Evolutionary conservation across 1,284 basidiomycete genomes (phyloP).

Genomic region (Malassezia vespertilionis): DNA sequence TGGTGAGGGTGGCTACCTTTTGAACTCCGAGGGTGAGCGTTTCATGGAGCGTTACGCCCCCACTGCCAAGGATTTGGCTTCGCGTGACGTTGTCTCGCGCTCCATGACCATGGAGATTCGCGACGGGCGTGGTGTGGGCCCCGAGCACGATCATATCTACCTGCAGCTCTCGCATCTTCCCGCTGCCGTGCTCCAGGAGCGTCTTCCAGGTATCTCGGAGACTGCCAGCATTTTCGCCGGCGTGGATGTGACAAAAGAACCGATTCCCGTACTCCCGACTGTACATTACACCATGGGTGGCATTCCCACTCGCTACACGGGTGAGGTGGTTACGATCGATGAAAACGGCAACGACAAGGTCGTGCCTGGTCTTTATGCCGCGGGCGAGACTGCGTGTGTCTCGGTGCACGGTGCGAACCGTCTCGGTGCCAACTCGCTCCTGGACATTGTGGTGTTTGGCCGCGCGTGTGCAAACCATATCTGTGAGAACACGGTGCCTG

Average conservation of each 20-base stretch:
- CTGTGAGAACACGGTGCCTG: slow-evolving; percentile 75
- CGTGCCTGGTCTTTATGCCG: slow-evolving; percentile 94
- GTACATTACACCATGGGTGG: slow-evolving; percentile 66
- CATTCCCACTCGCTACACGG: slow-evolving; percentile 97
- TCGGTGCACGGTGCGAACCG: slow-evolving; percentile 99
- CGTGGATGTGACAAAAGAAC: slow-evolving; percentile 99
- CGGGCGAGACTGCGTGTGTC: slow-evolving; percentile 96
- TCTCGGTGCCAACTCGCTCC: slow-evolving; percentile 94
- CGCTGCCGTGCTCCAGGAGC: slow-evolving; percentile 87
- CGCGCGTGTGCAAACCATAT: slow-evolving; percentile 98
- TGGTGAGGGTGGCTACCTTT: slow-evolving; percentile 95
- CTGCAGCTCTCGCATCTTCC: slow-evolving; percentile 96
- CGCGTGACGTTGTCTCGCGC: slow-evolving; percentile 96
- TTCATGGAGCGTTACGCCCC: slow-evolving; percentile 99
- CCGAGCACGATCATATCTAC: slow-evolving; percentile 95
- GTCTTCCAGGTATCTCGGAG: slow-evolving; percentile 98
- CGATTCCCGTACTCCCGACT: slow-evolving; percentile 55
- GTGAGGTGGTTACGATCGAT: slow-evolving; percentile 67
- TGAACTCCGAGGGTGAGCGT: slow-evolving; percentile 97
- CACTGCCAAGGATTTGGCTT: slow-evolving; percentile 97
- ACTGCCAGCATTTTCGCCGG: slow-evolving; percentile 98
- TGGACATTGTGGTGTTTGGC: slow-evolving; percentile 98
- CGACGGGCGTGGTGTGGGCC: slow-evolving; percentile 96
- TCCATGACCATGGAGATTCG: slow-evolving; percentile 99
- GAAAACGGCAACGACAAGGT: slow-evolving; percentile 72